These are phyloP conservation scores for Nymphaea thermarum DNA, from an alignment of 164 flowering plant genomes.

Conservation along the genomic window DNA sequence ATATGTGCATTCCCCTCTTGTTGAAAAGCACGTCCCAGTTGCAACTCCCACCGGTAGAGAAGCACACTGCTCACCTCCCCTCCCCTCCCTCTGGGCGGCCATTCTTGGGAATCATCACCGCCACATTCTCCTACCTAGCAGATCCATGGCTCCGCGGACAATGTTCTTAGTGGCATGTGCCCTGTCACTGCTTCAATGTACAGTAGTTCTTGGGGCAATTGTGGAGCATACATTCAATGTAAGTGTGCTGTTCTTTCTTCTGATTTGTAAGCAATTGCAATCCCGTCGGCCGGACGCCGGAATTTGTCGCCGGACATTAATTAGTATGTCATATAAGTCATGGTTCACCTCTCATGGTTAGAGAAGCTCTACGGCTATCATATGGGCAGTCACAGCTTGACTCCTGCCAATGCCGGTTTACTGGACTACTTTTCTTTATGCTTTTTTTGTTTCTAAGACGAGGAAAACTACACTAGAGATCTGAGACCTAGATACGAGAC, in stretches of 20 bases:
- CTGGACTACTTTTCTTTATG: too few species aligned
- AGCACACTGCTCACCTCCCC: not conserved
- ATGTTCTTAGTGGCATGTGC: constrained; percentile 5
- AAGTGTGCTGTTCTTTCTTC: constrained; percentile 1
- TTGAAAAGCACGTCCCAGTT: not conserved
- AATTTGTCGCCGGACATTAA: too few species aligned
- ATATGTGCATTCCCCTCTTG: not conserved
- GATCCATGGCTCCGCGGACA: constrained; percentile 7
- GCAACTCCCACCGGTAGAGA: not conserved
- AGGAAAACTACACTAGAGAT: too few species aligned
- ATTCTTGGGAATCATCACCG: not conserved
- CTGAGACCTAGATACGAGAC: too few species aligned
- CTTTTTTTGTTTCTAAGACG: too few species aligned
- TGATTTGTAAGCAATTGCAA: not conserved
- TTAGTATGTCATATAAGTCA: too few species aligned
- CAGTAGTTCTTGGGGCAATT: constrained; percentile 9
- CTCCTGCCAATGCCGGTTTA: too few species aligned
- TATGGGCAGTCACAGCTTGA: too few species aligned
- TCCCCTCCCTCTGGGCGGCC: too few species aligned
- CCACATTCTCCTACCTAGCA: not conserved
- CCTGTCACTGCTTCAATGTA: constrained; percentile 7
- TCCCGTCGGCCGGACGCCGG: too few species aligned
- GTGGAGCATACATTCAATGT: constrained; percentile 19
- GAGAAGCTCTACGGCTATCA: too few species aligned
- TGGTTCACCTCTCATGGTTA: too few species aligned